Percentiles rank a stretch among this genome's conserved stretches.
These are phyloP conservation scores for Raddia guianensis DNA, from an alignment of 176 grass and related monocot species.

Conservation along the genomic window DNA sequence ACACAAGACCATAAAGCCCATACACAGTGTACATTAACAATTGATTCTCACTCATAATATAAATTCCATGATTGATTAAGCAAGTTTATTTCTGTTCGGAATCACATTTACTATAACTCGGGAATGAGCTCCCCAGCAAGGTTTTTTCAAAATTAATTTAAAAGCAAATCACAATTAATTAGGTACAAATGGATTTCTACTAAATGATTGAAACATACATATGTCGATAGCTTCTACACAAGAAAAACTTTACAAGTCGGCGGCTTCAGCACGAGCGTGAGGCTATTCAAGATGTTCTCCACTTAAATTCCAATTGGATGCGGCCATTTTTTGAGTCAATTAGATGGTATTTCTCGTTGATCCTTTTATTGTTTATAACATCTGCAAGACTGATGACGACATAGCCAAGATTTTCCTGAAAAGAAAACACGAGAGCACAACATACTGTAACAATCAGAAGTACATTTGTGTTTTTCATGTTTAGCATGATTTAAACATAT, in stretches of 20 bases:
- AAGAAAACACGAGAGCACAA: conserved; percentile 28
- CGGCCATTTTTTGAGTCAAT: conserved; percentile 87
- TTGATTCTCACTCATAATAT: background rate
- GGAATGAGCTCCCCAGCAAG: background rate
- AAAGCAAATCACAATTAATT: background rate
- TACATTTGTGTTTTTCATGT: background rate
- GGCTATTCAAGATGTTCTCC: conserved; percentile 56
- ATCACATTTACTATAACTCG: background rate
- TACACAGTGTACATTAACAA: background rate
- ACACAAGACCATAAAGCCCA: too few species aligned
- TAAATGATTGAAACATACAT: conserved; percentile 31
- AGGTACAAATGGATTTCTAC: conserved; percentile 5
- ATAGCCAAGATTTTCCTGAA: conserved; percentile 73
- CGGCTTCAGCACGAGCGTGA: background rate
- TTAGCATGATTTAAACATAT: background rate
- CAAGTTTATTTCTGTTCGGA: background rate
- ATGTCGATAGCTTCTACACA: conserved; percentile 8
- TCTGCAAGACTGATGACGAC: conserved; percentile 60
- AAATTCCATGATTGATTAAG: conserved; percentile 1
- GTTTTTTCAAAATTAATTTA: background rate
- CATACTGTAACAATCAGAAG: conserved; percentile 6
- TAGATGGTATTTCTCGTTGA: conserved; percentile 73
- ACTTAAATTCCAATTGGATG: conserved; percentile 70
- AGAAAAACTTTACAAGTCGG: conserved; percentile 27
- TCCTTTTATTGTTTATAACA: conserved; percentile 72